Base-by-base conservation (phyloP, 1,284 basidiomycete genomes). In the Mycena sp. region DNA sequence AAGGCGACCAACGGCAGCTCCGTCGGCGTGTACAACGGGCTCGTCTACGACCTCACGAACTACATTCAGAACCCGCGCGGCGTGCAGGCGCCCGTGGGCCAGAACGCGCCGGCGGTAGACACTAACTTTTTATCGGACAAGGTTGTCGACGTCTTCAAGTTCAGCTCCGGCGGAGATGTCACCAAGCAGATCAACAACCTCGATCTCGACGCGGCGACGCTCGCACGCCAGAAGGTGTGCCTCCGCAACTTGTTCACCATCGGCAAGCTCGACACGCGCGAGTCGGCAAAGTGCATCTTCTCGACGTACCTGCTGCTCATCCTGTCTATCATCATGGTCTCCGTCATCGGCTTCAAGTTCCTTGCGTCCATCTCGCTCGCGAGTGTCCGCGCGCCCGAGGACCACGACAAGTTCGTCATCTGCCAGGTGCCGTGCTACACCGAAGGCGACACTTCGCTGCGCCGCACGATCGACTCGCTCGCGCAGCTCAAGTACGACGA, bases 361-460 rank as follows among this genome's bases (percentile, higher is more conserved):
- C 80, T 99, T 65, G 95, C 96, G 0, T 96, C 96, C 0, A 83
- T 99, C 75, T 96, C 96, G 78, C 94, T 99, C 72, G 86, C 88
- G 49, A 80, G 90, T 12, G 82, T 90, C 44, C 88, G 95, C 63
- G 91, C 93, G 30, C 96, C 97, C 0, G 97, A 99, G 77, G 91
- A 98, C 71, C 94, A 98, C 74, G 97, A 99, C 84, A 98, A 98
- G 80, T 99, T 99, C 70, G 95, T 99, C 68, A 95, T 99, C 68
- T 98, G 96, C 76, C 98, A 99, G 75, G 95, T 99, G 0, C 96
- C 96, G 6, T 98, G 96, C 87, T 99, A 98, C 75, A 98, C 96
- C 1, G 95, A 98, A 84, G 96, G 95, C 68, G 93, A 97, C 70
- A 80, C 87, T 32, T 98, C 95, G 3, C 84, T 99, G 64, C 87